Percentiles rank a stretch among this genome's conserved stretches.
Conservation (phyloP, 352 stramenopile species). For the Hyaloperonospora arabidopsidis region DNA sequence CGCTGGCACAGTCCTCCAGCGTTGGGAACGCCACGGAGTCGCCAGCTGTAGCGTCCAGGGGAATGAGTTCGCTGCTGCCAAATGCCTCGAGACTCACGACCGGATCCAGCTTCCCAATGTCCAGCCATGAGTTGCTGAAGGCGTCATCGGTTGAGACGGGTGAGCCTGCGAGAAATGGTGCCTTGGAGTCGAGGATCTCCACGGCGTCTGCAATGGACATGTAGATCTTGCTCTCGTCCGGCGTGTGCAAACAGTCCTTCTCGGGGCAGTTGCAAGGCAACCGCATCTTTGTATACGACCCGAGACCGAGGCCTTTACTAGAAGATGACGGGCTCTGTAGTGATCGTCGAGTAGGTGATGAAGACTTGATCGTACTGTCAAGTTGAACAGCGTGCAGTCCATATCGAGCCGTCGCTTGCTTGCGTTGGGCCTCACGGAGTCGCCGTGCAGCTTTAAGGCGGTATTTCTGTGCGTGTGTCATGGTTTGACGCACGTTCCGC, state of each 20-base stretch:
- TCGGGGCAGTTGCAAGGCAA: conserved; percentile 25
- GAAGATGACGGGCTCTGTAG: conserved; percentile 9
- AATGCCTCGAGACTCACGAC: conserved; percentile 17
- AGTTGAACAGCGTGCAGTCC: conserved; percentile 25
- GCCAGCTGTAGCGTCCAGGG: conserved; percentile 25
- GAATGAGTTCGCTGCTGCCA: conserved; percentile 18
- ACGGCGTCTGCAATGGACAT: conserved; percentile 42
- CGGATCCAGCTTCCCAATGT: conserved; percentile 14
- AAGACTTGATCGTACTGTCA: not conserved
- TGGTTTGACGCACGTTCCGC: conserved; percentile 71
- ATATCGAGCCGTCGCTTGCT: conserved; percentile 35
- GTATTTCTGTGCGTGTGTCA: conserved; percentile 78
- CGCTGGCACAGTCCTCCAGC: conserved; percentile 56
- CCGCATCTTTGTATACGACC: conserved; percentile 28
- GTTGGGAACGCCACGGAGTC: conserved; percentile 44
- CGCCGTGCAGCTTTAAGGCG: conserved; percentile 52
- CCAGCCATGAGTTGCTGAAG: conserved; percentile 14
- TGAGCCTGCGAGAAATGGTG: conserved; percentile 9
- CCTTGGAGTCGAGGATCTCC: conserved; percentile 36
- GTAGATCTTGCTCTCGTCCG: conserved; percentile 34
- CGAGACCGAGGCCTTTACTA: conserved; percentile 20
- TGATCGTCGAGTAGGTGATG: conserved; percentile 8
- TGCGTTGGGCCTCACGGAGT: conserved; percentile 45
- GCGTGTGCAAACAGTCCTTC: conserved; percentile 29
- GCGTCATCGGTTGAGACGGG: conserved; percentile 25